Evolutionary conservation across 1,284 basidiomycete species (phyloP).

Genomic region (Leccinum variabile): DNA sequence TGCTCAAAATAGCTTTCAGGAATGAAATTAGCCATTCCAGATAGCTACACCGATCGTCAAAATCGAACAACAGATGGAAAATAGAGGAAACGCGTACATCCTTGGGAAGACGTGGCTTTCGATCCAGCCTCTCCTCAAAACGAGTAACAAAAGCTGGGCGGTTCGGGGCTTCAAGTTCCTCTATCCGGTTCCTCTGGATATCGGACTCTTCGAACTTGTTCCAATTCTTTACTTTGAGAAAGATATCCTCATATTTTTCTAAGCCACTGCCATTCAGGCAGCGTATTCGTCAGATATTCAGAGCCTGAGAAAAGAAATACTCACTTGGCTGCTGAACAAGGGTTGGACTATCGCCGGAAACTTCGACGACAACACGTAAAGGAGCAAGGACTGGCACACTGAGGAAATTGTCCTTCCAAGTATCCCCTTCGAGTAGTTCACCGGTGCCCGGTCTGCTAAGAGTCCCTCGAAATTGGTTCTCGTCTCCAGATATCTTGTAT

Average conservation of each 20-base stretch:
- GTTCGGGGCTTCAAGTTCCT: neutral
- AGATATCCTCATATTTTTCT: neutral
- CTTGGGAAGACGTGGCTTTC: neutral
- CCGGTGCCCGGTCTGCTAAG: no score
- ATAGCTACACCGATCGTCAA: neutral
- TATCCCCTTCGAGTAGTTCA: no score
- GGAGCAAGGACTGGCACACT: neutral
- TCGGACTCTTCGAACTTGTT: neutral
- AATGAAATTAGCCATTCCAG: neutral
- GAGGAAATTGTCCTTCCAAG: neutral
- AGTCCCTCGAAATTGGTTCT: no score
- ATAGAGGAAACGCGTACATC: neutral
- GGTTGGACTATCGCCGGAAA: no score
- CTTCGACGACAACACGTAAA: no score
- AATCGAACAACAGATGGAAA: neutral
- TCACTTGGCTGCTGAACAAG: no score
- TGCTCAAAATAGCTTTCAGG: neutral
- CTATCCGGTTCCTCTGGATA: neutral
- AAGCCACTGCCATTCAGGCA: neutral
- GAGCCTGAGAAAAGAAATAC: no score
- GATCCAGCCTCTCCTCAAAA: neutral
- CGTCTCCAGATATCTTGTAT: no score
- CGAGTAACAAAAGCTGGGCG: neutral
- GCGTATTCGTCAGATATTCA: neutral
- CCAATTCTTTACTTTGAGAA: constrained; percentile 1